These are phyloP conservation scores for Epichloe aotearoae DNA, from an alignment of 2,329 filamentous ascomycete genomes.

Conservation along the genomic window DNA sequence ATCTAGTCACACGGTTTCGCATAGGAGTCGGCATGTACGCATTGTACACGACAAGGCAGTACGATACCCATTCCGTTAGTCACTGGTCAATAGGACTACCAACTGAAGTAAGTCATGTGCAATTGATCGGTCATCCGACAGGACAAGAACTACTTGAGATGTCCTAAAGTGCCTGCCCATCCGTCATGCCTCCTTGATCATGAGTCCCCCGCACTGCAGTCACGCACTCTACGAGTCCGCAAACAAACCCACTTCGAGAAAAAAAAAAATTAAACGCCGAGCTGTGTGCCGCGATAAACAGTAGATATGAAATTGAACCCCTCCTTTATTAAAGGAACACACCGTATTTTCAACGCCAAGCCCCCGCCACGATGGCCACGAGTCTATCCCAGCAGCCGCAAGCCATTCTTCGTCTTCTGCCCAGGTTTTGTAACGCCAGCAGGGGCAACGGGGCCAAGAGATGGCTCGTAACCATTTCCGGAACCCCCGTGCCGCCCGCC, in stretches of 20 bases:
- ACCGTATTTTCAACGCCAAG: not conserved
- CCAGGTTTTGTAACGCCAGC: constrained; percentile 47
- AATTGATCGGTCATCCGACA: too few species aligned
- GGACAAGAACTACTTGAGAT: too few species aligned
- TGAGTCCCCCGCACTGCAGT: too few species aligned
- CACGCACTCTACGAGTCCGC: too few species aligned
- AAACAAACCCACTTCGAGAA: not conserved
- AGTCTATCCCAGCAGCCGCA: constrained; percentile 44
- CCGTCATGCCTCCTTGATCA: too few species aligned
- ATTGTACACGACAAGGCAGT: not conserved
- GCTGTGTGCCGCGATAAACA: not conserved
- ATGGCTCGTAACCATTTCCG: constrained; percentile 32
- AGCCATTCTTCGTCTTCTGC: constrained; percentile 53
- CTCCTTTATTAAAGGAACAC: too few species aligned
- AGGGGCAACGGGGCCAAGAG: constrained; percentile 34
- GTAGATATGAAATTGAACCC: too few species aligned
- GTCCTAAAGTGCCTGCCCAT: too few species aligned
- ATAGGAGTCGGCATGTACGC: not conserved
- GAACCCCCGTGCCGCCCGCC: constrained; percentile 16
- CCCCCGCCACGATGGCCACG: too few species aligned
- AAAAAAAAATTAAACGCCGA: not conserved
- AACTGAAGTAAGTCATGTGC: not conserved
- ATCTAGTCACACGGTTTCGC: not conserved
- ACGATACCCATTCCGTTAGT: not conserved
- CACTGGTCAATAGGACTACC: not conserved